A percentile compares a stretch with the other conserved stretches of the same genome.
These are phyloP conservation scores for Kazachstania viticola DNA, from an alignment of 805 yeast genomes.

Conservation along the genomic window DNA sequence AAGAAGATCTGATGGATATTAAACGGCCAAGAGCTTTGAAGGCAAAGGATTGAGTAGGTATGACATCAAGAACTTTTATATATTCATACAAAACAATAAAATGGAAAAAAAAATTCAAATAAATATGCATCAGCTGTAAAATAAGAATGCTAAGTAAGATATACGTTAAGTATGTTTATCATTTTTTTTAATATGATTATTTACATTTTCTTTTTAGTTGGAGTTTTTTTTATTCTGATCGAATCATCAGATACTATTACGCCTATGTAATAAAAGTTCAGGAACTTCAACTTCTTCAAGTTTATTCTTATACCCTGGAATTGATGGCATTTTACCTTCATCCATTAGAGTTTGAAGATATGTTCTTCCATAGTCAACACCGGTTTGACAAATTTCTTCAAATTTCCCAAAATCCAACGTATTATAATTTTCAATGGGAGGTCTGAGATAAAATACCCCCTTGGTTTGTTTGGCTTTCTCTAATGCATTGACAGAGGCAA, in stretches of 20 bases:
- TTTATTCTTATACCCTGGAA: constrained; percentile 39
- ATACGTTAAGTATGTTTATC: too few relatives aligned
- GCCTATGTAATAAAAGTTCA: constrained; percentile 33
- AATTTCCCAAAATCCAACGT: constrained; percentile 88
- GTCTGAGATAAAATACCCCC: constrained; percentile 80
- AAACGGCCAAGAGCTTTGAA: constrained; percentile 4
- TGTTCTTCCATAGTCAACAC: constrained; percentile 58
- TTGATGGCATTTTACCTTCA: constrained; percentile 45
- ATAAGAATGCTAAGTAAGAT: neutral
- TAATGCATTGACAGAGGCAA: constrained; percentile 85
- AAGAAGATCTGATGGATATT: constrained; percentile 4
- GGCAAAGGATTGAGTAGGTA: constrained; percentile 1
- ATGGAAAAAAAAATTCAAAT: too few relatives aligned
- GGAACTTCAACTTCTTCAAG: constrained; percentile 20
- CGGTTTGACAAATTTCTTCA: constrained; percentile 78
- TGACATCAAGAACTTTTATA: constrained; percentile 1
- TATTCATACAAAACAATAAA: constrained; percentile 1
- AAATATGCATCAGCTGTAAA: neutral
- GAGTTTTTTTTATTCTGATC: neutral
- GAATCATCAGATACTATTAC: constrained; percentile 46
- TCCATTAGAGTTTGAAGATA: constrained; percentile 41
- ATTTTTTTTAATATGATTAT: too few relatives aligned
- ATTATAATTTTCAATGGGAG: constrained; percentile 87
- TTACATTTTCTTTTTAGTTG: too few relatives aligned
- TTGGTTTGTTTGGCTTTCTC: constrained; percentile 76